These are phyloP conservation scores for Cardamine chenopodiifolia DNA, from an alignment of 345 rosid genomes.

Conservation along the genomic window DNA sequence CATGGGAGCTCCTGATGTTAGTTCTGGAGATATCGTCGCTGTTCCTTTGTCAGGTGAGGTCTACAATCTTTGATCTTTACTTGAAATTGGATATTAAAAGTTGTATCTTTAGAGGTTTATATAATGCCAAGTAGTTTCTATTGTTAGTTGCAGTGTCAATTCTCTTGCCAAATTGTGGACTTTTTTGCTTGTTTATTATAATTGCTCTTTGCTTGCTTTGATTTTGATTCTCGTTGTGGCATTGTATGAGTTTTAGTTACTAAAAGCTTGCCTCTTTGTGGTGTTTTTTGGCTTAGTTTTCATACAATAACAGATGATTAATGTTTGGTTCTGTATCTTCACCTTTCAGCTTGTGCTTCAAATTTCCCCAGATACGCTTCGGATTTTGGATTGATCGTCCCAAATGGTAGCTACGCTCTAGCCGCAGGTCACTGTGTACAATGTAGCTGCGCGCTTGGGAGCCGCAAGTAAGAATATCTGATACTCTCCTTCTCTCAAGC, in stretches of 20 bases:
- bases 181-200: neutral
- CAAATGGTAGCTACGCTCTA: conserved; percentile 90
- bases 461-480: conserved; percentile 65
- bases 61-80: neutral
- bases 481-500: neutral
- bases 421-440: conserved; percentile 95
- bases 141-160: conserved; percentile 16
- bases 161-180: neutral
- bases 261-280: conserved; percentile 16
- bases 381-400: conserved; percentile 78
- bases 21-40: conserved; percentile 80
- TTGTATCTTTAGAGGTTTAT: neutral
- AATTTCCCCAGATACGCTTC: conserved; percentile 74
- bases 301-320: neutral
- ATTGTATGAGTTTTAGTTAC: neutral
- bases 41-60: conserved; percentile 81
- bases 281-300: neutral
- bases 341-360: conserved; percentile 80
- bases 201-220: neutral
- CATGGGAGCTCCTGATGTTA: conserved; percentile 79
- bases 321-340: conserved; percentile 14
- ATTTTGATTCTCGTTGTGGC: conserved; percentile 2
- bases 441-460: conserved; percentile 92
- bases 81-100: neutral
- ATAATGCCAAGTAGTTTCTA: neutral